Percentiles rank a stretch among this genome's conserved stretches.
phyloP scores from a whole-genome alignment of 441 rosid species.

The Populus hybrid region DNA sequence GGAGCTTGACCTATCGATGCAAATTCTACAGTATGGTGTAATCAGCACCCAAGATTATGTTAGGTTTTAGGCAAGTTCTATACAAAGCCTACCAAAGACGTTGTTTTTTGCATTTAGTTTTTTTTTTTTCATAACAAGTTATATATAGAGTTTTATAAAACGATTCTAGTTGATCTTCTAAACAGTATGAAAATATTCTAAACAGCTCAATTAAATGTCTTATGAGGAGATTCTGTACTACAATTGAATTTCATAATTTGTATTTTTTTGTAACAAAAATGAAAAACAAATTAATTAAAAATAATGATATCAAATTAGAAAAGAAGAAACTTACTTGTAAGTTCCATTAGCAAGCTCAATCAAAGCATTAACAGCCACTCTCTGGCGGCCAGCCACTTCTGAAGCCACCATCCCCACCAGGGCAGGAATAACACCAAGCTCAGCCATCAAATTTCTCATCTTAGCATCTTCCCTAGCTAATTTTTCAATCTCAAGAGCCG shows the following conservation, averaged over 20 bases:
- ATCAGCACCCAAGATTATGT: too few species aligned
- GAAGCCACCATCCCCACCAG: slow-evolving; percentile 65
- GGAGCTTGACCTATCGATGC: background rate
- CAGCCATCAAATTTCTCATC: slow-evolving; percentile 63
- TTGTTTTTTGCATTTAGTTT: background rate
- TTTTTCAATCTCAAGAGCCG: slow-evolving; percentile 59
- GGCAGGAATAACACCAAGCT: slow-evolving; percentile 76
- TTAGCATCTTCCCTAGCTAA: slow-evolving; percentile 56
- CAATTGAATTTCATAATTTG: background rate
- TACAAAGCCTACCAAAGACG: background rate
- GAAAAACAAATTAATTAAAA: background rate
- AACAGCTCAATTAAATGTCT: background rate
- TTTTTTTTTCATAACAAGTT: background rate
- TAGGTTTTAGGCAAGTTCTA: background rate
- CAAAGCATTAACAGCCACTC: slow-evolving; percentile 67
- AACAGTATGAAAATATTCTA: background rate
- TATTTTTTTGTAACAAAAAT: background rate
- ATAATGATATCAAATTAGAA: background rate
- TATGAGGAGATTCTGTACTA: background rate
- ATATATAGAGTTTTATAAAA: background rate
- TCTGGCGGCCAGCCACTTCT: slow-evolving; percentile 35
- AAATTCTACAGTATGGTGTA: too few species aligned
- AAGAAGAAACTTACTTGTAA: slow-evolving; percentile 51
- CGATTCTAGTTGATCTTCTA: background rate
- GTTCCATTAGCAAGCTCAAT: slow-evolving; percentile 76